A percentile compares a stretch with the other conserved stretches of the same genome.
Evolutionary conservation across 2,329 filamentous ascomycete genomes (phyloP).

Genomic region (Monilinia fructicola): DNA sequence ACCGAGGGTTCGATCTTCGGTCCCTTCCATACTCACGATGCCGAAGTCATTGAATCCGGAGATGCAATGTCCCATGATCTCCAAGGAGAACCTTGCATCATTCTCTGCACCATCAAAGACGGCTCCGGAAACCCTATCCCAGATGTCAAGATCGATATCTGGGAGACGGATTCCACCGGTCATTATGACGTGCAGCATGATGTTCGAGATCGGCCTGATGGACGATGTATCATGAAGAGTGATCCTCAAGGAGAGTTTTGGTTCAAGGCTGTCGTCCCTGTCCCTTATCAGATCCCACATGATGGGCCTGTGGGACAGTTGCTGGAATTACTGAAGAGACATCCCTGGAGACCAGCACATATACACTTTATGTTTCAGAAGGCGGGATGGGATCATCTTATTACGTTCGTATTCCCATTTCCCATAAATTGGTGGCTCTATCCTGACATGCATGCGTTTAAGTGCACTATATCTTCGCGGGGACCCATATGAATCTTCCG

Average conservation of each 20-base stretch:
- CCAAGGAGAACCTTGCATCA: slow-evolving; percentile 67
- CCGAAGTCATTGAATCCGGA: slow-evolving; percentile 57
- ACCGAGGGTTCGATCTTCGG: slow-evolving; percentile 81
- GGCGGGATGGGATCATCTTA: slow-evolving; percentile 72
- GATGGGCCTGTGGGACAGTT: slow-evolving; percentile 81
- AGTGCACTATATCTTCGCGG: slow-evolving; percentile 74
- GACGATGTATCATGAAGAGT: slow-evolving; percentile 67
- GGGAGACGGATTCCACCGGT: slow-evolving; percentile 80
- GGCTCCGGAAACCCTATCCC: slow-evolving; percentile 59
- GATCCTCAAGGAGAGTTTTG: slow-evolving; percentile 75
- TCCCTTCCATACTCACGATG: slow-evolving; percentile 81
- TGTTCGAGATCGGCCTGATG: slow-evolving; percentile 63
- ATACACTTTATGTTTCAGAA: slow-evolving; percentile 91
- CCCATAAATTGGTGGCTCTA: neutral
- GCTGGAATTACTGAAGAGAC: slow-evolving; percentile 64
- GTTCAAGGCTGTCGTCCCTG: slow-evolving; percentile 82
- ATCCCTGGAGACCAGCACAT: slow-evolving; percentile 74
- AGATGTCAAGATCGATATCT: slow-evolving; percentile 74
- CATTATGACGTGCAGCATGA: slow-evolving; percentile 80
- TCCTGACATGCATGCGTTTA: neutral
- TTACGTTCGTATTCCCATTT: slow-evolving; percentile 62
- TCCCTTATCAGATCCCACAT: slow-evolving; percentile 80
- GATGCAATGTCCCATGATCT: slow-evolving; percentile 66
- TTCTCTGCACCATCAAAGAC: slow-evolving; percentile 71
- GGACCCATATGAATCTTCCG: slow-evolving; percentile 77